These are phyloP conservation scores for Aspergillus pseudonomiae DNA, from an alignment of 2,329 filamentous ascomycete species.

Conservation along the genomic window DNA sequence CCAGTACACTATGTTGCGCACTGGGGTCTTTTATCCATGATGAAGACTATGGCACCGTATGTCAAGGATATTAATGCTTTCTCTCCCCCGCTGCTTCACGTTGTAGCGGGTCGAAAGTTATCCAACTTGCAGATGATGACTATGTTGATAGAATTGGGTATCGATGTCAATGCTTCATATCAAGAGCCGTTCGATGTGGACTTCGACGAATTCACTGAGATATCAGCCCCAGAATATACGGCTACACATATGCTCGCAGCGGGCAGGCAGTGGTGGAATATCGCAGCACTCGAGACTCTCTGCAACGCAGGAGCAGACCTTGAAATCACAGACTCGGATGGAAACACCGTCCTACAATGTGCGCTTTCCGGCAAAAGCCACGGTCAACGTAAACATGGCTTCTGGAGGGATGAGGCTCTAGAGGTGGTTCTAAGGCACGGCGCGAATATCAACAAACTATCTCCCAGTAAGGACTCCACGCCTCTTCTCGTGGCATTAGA, in stretches of 20 bases:
- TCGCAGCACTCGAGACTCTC: background rate
- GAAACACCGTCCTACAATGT: background rate
- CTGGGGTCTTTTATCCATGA: background rate
- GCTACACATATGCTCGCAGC: background rate
- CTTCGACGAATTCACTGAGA: too few relatives aligned
- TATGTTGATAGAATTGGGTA: background rate
- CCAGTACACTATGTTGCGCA: background rate
- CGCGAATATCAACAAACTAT: background rate
- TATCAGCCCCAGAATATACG: background rate
- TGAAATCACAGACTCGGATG: background rate
- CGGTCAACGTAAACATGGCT: background rate
- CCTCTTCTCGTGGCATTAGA: background rate
- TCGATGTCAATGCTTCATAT: background rate
- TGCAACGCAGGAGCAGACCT: background rate
- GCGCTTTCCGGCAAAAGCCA: background rate
- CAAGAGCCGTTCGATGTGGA: too few relatives aligned
- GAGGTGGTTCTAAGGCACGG: background rate
- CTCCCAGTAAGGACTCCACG: background rate
- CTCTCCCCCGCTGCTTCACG: background rate
- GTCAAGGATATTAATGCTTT: background rate
- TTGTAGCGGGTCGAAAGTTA: background rate
- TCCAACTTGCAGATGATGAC: background rate
- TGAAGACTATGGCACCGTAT: background rate
- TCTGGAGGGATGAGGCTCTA: background rate
- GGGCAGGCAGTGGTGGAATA: background rate